These are phyloP conservation scores for Fusarium dimerum DNA, from an alignment of 2,329 filamentous ascomycete genomes.

Conservation along the genomic window DNA sequence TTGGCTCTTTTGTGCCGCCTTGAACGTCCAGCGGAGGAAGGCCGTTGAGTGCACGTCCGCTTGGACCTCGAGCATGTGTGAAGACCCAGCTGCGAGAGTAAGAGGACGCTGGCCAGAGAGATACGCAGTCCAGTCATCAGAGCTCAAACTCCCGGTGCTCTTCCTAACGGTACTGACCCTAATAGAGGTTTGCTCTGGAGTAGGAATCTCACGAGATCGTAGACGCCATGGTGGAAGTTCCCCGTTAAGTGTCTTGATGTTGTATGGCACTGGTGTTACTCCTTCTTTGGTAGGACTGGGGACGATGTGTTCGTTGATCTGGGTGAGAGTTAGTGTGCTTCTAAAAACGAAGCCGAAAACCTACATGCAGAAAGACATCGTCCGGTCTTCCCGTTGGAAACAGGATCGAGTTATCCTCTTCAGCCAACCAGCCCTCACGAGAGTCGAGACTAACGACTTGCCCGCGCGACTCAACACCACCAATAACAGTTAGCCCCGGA, in stretches of 20 bases:
- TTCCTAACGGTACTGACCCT: not conserved
- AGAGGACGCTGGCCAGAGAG: slow-evolving; percentile 2
- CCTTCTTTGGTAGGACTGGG: not conserved
- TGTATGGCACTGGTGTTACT: slow-evolving; percentile 5
- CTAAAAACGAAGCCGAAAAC: slow-evolving; percentile 8
- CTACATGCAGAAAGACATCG: slow-evolving; percentile 18
- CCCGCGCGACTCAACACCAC: not conserved
- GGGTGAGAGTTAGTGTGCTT: not conserved
- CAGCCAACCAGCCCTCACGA: slow-evolving; percentile 4
- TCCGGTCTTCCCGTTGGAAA: slow-evolving; percentile 11
- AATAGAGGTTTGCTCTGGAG: slow-evolving; percentile 6
- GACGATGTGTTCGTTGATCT: slow-evolving; percentile 6
- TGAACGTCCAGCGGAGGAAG: slow-evolving; percentile 10
- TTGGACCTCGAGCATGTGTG: slow-evolving; percentile 9
- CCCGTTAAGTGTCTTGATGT: slow-evolving; percentile 13
- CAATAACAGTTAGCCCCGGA: slow-evolving; percentile 10
- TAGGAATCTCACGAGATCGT: slow-evolving; percentile 10
- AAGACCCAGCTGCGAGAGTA: not conserved
- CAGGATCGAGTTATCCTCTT: slow-evolving; percentile 6
- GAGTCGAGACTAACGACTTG: slow-evolving; percentile 1
- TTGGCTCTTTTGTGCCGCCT: slow-evolving; percentile 1
- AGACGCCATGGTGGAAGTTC: slow-evolving; percentile 15
- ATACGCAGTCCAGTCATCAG: not conserved
- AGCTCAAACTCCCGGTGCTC: not conserved
- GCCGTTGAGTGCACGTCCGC: slow-evolving; percentile 13